Evolutionary conservation across 2,329 filamentous ascomycete species (phyloP), one percentile per base, ranked within the genome.

Genomic region (Shiraia bambusicola): DNA sequence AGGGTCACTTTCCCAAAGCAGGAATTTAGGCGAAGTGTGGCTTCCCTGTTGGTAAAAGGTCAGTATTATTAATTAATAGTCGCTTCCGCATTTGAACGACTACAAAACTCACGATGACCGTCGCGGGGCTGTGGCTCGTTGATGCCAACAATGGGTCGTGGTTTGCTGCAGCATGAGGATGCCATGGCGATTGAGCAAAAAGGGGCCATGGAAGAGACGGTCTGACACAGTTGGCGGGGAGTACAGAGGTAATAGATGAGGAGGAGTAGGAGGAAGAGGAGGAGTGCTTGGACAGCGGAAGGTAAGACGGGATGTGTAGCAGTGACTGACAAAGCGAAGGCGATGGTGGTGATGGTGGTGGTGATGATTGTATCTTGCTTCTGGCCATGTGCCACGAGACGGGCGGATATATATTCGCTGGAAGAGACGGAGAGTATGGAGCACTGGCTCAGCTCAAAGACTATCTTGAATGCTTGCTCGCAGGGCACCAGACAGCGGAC

Each of bases 401-500:
- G 19, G 19, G 8, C 19, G 19, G 19, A 22, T 22, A 22, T 22
- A 22, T 22, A 22, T 8, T 37, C 35, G 34, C 29, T 19, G 5
- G 5, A 17, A 6, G 30, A 19, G n/a, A n/a, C n/a, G n/a, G n/a
- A 6, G 7, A 19, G 15, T 16, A 22, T 22, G 19, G 19, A 22
- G 19, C 25, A 14, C 37, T 40, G 24, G 46, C 45, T 39, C n/a
- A n/a, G 40, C 47, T 45, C 43, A 52, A 37, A 22, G 42, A 37
- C 47, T 43, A 41, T 29, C 43, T 40, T 37, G 40, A 49, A 44
- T 52, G 52, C 49, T 49, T 40, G 41, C 51, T 43, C 52, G 58
- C 56, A 45, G 58, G 58, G 60, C 61, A 59, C 56, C 50, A 44
- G 39, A 43, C 47, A 39, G 52, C 51, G 35, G 42, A 42, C 56